Base-by-base conservation (phyloP, 2,329 filamentous ascomycete genomes). In the Monosporascus ibericus region DNA sequence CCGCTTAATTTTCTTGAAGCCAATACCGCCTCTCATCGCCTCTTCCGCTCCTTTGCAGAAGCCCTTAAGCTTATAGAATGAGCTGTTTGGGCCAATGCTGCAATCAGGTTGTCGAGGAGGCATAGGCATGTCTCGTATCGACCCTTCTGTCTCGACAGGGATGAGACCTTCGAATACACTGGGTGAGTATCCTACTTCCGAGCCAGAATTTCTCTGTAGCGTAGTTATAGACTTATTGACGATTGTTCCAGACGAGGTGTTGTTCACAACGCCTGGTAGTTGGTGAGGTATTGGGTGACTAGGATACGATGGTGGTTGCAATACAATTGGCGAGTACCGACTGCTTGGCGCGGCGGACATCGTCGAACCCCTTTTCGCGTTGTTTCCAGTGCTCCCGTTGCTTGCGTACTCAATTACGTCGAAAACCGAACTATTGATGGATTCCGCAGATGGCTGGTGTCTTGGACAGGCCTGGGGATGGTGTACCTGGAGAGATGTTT, bases 21-120 rank as follows among this genome's bases (percentile, higher is more conserved):
- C 79, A 3, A 73, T 63, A 2, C 72, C 74, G 1, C 79, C 79
- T 37, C 69, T 68, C 27, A 75, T 64, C 1, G 76, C 72, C 17
- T 79, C 76, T 47, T 74, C 74, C 6, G 79, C 79, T 1, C 79
- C 79, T 20, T 75, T 72, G 44, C 80, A 83, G 58, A 82, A 81
- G 1, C 78, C 79, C 51, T 78, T 80, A 38, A 77, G 67, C 9
- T 74, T 65, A 48, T 77, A 74, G 55, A 81, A 81, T 0, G 79
- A 81, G 57, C 77, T 79, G 9, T 65, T 58, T 0, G 67, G 63
- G 2, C 65, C 72, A 37, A 82, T 78, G 6, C 59, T 70, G 57
- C 72, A 75, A 46, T 76, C 73, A 11, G 64, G 55, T 47, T 66
- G 60, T 49, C 61, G 58, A 37, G 53, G 49, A 30, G 55, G 55